Base-by-base conservation (phyloP, 73 alveolate genomes). In the Tetrahymena borealis region DNA sequence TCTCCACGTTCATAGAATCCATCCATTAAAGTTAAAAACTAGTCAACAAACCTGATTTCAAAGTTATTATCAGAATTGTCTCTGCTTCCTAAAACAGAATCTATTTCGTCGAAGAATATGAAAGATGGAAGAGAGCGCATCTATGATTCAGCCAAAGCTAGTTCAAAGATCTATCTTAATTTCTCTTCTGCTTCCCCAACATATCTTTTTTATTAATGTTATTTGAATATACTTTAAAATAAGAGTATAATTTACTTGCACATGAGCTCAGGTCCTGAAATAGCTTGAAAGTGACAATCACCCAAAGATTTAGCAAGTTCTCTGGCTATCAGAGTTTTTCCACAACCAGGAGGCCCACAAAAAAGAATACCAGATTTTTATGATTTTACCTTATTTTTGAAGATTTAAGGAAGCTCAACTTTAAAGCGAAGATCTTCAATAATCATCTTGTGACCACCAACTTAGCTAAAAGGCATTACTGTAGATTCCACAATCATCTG, bases 91-190 rank as follows among this genome's bases (percentile, higher is more conserved):
- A 90, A 39, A 7, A 93, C 43, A 40, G 96, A 90, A 79, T 93
- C 96, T 8, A 90, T 43, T 90, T 93, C 96, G 39, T 93, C 96
- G 24, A 93, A 28, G 78, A 93, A 93, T 43, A 93, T 39, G 18
- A 93, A 60, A 12, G 94, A 32, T 2, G 96, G 96, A 10, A 42
- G 31, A 42, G 16, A 7, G 1, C 33, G 16, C 7, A n/a, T 16
- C 1, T 2, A 42, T 12, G 79, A 42, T n/a, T 42, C 28, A 42
- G 16, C 35, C 95, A 95, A 39, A 40, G 98, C 98, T 93, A 96
- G 95, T 90, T 97, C 98, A 78, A 97, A 97, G 39, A 96, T 97
- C 91, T 97, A 98, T 37, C 98, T 93, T 40, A 97, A 96, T 78
- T 97, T 95, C 41, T 98, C 98, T 96, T 96, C 98, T 2, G 96